Evolutionary conservation across 768 basidiomycete species (phyloP), one percentile per base, ranked within the genome.

Genomic region (Cystobasidium onofrii): DNA sequence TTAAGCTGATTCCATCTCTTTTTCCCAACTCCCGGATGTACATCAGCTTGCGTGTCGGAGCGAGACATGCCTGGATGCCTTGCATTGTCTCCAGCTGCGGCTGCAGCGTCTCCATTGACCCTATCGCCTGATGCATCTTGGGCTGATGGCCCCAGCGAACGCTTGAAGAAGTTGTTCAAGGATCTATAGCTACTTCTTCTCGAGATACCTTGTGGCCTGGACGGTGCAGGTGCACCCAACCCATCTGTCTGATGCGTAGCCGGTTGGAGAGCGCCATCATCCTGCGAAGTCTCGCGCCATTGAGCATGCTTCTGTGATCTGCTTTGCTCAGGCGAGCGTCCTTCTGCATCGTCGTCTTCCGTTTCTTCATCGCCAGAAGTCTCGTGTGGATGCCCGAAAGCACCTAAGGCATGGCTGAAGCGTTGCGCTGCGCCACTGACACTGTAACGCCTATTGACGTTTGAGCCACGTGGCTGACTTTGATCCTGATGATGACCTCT

Each of bases 1-100:
- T 64, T 43, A 27, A 75, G 61, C 18, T 62, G 73, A n/a, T 12
- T 44, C 75, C 75, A 75, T 74, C 74, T 52, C 18, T 64, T 73
- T 17, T 36, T 61, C 6, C 55, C 70, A 10, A 23, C 39, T 33
- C 33, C 31, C 4, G 57, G 20, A 3, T 31, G 27, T 27, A 10
- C 65, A 50, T 67, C 50, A 52, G 65, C 31, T 43, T 67, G 65
- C 36, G 36, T 62, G 27, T 36, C 33, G 17, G 50, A 71, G 23
- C 50, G 31, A n/a, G 41, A 41, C 20, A 43, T 15, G 9, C 41
- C 44, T 9, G 41, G 39, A 52, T 29, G 41, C 29, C 46, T 18
- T 7, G 25, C n/a, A 44, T 9, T 20, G 27, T 25, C 39, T 15
- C 43, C 43, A 33, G 12, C 52, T 60, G 54, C 34, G 4, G 9